Conservation (phyloP, 2,329 filamentous ascomycete genomes). For the Fusarium coicis region DNA sequence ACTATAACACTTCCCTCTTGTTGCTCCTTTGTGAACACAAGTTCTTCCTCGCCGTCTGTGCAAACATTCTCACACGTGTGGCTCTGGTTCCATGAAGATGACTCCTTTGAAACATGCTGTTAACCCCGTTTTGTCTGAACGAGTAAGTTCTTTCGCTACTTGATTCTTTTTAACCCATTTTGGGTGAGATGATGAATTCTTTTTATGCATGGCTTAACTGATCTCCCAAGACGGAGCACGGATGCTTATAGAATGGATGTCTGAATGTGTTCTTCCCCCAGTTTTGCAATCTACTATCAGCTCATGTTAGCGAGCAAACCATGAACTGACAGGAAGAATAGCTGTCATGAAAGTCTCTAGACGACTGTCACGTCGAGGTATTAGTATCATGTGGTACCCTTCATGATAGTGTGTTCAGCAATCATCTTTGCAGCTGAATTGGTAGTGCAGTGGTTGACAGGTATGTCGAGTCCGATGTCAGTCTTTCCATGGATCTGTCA, state of each 20-base stretch:
- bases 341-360: background rate
- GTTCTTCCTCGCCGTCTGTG: background rate
- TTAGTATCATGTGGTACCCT: background rate
- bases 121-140: background rate
- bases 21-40: background rate
- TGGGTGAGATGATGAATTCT: constrained; percentile 44
- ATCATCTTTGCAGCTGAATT: background rate
- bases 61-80: background rate
- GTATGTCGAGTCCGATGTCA: background rate
- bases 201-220: constrained; percentile 51
- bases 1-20: background rate
- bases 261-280: constrained; percentile 33
- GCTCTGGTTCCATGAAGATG: background rate
- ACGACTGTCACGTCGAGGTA: background rate
- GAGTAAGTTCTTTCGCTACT: constrained; percentile 17
- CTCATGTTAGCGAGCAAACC: constrained; percentile 3
- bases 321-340: background rate
- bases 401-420: background rate
- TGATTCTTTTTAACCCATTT: background rate
- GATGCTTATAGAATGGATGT: constrained; percentile 47
- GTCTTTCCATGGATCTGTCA: background rate
- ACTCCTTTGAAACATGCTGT: background rate
- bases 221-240: constrained; percentile 35
- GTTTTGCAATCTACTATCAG: background rate
- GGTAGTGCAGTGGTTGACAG: background rate